These are phyloP conservation scores for Mycena indigotica DNA, from an alignment of 768 basidiomycete species.

Conservation along the genomic window DNA sequence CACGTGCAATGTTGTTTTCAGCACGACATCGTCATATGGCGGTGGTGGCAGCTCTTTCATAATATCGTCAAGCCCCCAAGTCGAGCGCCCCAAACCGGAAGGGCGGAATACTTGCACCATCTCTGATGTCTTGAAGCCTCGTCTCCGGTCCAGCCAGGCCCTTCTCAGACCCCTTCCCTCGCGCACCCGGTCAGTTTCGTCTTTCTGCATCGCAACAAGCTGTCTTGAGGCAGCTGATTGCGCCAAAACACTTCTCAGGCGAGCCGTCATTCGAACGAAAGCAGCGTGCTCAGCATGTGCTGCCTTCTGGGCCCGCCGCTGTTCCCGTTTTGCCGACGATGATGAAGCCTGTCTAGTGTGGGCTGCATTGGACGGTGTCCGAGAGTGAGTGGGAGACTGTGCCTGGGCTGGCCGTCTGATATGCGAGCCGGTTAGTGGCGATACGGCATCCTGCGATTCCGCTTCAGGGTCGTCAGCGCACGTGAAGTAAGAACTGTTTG, in stretches of 20 bases:
- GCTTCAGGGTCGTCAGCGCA: conserved; percentile 9
- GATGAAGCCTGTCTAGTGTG: not conserved
- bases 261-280: conserved; percentile 19
- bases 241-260: conserved; percentile 9
- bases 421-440: conserved; percentile 3
- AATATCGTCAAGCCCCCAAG: conserved; percentile 11
- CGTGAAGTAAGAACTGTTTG: conserved; percentile 21
- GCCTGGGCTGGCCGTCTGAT: conserved; percentile 9
- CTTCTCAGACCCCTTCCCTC: conserved; percentile 17
- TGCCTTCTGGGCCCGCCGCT: conserved; percentile 3
- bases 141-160: conserved; percentile 11
- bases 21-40: conserved; percentile 13
- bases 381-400: conserved; percentile 1
- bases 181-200: conserved; percentile 13
- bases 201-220: conserved; percentile 6
- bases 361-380: not conserved
- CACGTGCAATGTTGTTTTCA: not conserved
- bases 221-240: conserved; percentile 7
- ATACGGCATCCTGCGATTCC: not conserved
- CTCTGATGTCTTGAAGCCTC: not conserved
- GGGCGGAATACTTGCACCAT: conserved; percentile 14
- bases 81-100: conserved; percentile 9
- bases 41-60: conserved; percentile 9
- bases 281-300: conserved; percentile 17
- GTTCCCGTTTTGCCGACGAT: conserved; percentile 1